Evolutionary conservation across 306 rosid species (phyloP).

Genomic region (Casuarina equisetifolia): DNA sequence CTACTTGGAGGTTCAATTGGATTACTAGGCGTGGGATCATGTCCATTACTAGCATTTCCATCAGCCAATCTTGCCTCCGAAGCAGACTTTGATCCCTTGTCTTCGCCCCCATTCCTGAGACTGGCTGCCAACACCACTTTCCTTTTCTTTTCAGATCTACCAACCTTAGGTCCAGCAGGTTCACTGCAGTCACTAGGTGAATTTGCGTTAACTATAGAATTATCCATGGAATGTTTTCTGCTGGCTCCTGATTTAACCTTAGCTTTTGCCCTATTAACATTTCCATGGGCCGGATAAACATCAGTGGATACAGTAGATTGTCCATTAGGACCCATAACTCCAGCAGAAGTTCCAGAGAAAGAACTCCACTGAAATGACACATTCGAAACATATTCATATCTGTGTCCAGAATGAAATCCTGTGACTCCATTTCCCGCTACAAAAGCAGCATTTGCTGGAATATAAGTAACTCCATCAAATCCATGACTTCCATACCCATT

Average conservation of each 20-base stretch:
- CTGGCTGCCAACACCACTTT: constrained; percentile 54
- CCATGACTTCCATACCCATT: constrained; percentile 81
- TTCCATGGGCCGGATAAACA: constrained; percentile 60
- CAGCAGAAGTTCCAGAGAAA: constrained; percentile 52
- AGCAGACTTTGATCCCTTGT: constrained; percentile 47
- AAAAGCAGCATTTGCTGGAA: constrained; percentile 60
- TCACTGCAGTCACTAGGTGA: constrained; percentile 45
- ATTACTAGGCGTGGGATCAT: constrained; percentile 43
- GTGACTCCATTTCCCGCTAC: constrained; percentile 68
- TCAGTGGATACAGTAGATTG: constrained; percentile 46
- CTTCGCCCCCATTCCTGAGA: constrained; percentile 56
- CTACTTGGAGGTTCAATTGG: constrained; percentile 52
- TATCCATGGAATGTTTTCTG: constrained; percentile 47
- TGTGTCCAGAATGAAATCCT: constrained; percentile 64
- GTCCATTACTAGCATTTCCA: constrained; percentile 56
- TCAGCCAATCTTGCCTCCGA: constrained; percentile 53
- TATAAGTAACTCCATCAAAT: constrained; percentile 72
- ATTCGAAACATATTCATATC: constrained; percentile 73
- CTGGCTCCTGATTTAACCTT: constrained; percentile 60
- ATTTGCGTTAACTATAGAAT: constrained; percentile 41
- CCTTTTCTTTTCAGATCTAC: constrained; percentile 64
- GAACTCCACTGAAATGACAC: constrained; percentile 79
- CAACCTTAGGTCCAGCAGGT: constrained; percentile 42
- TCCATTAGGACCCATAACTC: constrained; percentile 58
- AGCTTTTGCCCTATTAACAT: constrained; percentile 55